phyloP scores from a whole-genome alignment of 108 stramenopile species.

The Seminavis robusta region DNA sequence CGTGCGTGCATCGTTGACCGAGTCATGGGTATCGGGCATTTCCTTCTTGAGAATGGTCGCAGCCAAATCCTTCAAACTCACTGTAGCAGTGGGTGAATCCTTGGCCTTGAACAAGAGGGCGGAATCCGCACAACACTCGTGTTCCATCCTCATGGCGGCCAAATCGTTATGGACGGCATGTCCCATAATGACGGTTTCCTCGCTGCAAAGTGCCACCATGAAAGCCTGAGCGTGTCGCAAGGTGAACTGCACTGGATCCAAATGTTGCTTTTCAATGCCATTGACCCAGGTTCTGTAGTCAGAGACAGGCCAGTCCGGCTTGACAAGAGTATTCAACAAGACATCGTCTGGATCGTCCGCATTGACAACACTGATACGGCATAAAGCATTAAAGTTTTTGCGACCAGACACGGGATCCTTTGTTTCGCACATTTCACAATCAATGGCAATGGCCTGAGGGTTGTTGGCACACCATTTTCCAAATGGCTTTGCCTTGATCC shows the following conservation, averaged over 20 bases:
- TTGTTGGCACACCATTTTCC: constrained; percentile 69
- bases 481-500: constrained; percentile 77
- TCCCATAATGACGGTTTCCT: constrained; percentile 90
- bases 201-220: constrained; percentile 87
- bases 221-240: constrained; percentile 92
- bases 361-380: constrained; percentile 90
- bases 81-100: constrained; percentile 39
- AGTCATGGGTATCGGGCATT: constrained; percentile 86
- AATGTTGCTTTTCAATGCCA: constrained; percentile 77
- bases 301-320: constrained; percentile 88
- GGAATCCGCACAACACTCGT: constrained; percentile 81
- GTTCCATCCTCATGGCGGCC: constrained; percentile 79
- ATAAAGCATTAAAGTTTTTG: constrained; percentile 77
- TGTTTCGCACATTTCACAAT: constrained; percentile 98
- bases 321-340: constrained; percentile 92
- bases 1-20: constrained; percentile 81
- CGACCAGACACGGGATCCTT: constrained; percentile 81
- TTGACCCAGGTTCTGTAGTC: constrained; percentile 90
- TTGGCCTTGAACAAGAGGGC: constrained; percentile 73
- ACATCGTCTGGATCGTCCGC: constrained; percentile 81
- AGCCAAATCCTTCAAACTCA: constrained; percentile 74
- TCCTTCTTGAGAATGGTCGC: constrained; percentile 50
- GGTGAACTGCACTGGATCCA: constrained; percentile 86
- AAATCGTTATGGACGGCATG: constrained; percentile 95
- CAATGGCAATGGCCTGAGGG: constrained; percentile 92